Base-by-base conservation (phyloP, 768 basidiomycete species). In the Phylloporus sp. region DNA sequence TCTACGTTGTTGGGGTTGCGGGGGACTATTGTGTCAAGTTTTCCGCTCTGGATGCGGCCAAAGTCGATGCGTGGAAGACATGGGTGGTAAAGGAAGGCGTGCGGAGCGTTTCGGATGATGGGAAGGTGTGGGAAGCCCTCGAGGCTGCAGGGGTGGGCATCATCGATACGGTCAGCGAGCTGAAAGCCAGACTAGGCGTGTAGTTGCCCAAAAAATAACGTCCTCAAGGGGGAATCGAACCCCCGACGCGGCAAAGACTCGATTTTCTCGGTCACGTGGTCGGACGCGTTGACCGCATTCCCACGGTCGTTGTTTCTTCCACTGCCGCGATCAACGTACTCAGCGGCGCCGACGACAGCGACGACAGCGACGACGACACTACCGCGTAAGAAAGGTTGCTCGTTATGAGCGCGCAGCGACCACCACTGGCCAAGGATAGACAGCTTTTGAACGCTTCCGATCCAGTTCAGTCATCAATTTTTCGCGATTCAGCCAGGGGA, bases 21-120 rank as follows among this genome's bases (percentile, higher is more conserved):
- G 80, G 85, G 3, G 90, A 91, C 57, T 89, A 80, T 60, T 92
- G 89, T 53, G 86, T 90, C 49, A 76, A 77, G 50, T 71, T 58
- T 40, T 78, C 79, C 4, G 80, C 79, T 24, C 60, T 79, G 21
- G 81, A 84, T 57, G 71, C 77, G 2, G 60, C 69, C 41, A 72
- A 76, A 43, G 31, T 46, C 18, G 71, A 66, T 41, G 71, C 69
- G 20, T 81, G 78, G 61, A 70, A 62, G 33, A 72, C 73, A 8
- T 79, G 75, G 75, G 69, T 79, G 5, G 61, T 79, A 6, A 70
- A 43, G 31, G 77, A 79, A 49, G 76, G 67, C n/a, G 71, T 77
- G 38, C 73, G 66, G 57, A 75, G 74, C 39, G 76, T 58, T 20
- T 59, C 58, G 32, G 50, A 46, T 10, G 61, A 63, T 3, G 65